Conservation (phyloP, 306 rosid species). For the Echinosophora koreensis region DNA sequence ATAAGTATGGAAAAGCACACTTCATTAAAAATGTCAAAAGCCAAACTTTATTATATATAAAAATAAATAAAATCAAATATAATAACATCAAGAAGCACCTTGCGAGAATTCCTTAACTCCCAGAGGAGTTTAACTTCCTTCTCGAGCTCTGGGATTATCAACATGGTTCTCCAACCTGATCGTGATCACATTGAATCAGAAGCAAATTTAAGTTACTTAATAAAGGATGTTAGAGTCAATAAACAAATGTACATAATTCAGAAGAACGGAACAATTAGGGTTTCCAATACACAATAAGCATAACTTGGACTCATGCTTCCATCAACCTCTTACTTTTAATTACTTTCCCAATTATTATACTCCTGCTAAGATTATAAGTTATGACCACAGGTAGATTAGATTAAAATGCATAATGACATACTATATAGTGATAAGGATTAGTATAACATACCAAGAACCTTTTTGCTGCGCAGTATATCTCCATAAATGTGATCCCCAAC, state of each 20-base stretch:
- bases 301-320: constrained; percentile 4
- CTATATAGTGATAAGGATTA: constrained; percentile 17
- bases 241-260: constrained; percentile 10
- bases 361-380: background rate
- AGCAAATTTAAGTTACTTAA: constrained; percentile 11
- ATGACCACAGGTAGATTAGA: background rate
- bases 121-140: constrained; percentile 79
- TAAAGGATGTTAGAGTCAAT: constrained; percentile 7
- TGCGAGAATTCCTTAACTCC: constrained; percentile 69
- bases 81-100: constrained; percentile 51
- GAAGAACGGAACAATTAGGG: background rate
- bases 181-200: constrained; percentile 36
- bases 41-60: background rate
- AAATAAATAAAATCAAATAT: background rate
- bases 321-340: background rate
- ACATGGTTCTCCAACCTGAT: constrained; percentile 99
- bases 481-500: constrained; percentile 99
- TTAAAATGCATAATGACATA: background rate
- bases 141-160: constrained; percentile 88
- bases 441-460: constrained; percentile 82
- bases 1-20: background rate
- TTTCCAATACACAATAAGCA: background rate
- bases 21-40: background rate
- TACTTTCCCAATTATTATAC: constrained; percentile 5
- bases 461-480: constrained; percentile 95